Conservation (phyloP, 257 asterid species). For the Solanum dulcamara region DNA sequence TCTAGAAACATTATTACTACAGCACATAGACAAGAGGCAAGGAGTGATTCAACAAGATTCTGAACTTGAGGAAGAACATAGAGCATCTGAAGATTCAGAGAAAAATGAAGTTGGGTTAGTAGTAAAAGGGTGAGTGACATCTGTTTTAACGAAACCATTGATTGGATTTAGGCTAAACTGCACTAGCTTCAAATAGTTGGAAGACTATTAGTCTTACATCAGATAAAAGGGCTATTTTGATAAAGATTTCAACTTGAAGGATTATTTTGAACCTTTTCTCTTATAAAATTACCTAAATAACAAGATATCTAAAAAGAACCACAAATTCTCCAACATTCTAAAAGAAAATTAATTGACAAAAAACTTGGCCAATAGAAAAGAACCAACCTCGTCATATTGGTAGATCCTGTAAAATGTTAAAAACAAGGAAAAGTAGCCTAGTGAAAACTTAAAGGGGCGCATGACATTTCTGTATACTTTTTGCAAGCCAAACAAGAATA, state of each 20-base stretch:
- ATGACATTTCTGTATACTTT: background rate
- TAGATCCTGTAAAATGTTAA: background rate
- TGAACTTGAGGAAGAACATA: background rate
- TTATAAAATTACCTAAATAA: too few relatives aligned
- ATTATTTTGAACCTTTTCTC: background rate
- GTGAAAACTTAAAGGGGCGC: background rate
- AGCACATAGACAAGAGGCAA: background rate
- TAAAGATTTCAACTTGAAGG: background rate
- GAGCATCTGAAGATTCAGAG: too few relatives aligned
- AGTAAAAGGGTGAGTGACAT: too few relatives aligned
- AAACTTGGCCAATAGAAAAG: too few relatives aligned
- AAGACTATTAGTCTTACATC: background rate
- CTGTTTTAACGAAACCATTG: background rate
- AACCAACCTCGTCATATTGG: too few relatives aligned
- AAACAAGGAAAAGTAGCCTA: background rate
- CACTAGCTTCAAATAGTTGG: background rate
- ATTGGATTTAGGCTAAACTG: too few relatives aligned
- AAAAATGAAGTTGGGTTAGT: too few relatives aligned
- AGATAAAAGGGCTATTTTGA: background rate
- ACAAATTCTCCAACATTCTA: background rate
- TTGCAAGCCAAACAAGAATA: background rate
- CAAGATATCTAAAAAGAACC: background rate
- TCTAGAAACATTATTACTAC: too few relatives aligned
- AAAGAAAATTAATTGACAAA: background rate
- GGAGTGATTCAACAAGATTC: background rate